phyloP scores from a whole-genome alignment of 306 rosid species.

The Canavalia gladiata region DNA sequence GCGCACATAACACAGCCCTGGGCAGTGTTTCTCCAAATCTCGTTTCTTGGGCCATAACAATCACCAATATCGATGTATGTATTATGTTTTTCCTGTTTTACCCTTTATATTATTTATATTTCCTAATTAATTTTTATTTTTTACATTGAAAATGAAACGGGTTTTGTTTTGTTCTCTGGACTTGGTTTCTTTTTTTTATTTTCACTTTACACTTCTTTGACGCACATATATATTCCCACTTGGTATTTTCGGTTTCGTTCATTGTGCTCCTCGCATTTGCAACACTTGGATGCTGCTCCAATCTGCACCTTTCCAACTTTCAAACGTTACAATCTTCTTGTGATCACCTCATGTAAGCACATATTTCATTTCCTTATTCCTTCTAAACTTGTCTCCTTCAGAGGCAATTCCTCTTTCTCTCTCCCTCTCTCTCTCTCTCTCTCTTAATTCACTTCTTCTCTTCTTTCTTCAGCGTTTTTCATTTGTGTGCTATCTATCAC shows the following conservation, averaged over 20 bases:
- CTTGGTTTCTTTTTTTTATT: neutral
- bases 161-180: neutral
- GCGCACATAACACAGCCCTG: conserved; percentile 28
- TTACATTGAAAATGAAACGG: conserved; percentile 40
- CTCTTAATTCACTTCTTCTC: conserved; percentile 46
- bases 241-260: conserved; percentile 13
- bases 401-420: neutral
- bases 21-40: conserved; percentile 54
- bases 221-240: conserved; percentile 27
- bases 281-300: conserved; percentile 36
- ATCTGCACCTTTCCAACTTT: conserved; percentile 7
- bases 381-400: neutral
- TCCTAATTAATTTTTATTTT: neutral
- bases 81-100: conserved; percentile 55
- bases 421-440: conserved; percentile 3
- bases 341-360: conserved; percentile 71
- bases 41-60: conserved; percentile 63
- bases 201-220: neutral
- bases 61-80: conserved; percentile 56
- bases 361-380: neutral
- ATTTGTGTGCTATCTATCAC: conserved; percentile 25
- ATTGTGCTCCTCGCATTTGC: neutral
- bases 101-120: conserved; percentile 34
- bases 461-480: conserved; percentile 37
- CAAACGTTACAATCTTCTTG: neutral